Conservation (phyloP, 768 basidiomycete species). For the Rhodosporidiobolus sp. region DNA sequence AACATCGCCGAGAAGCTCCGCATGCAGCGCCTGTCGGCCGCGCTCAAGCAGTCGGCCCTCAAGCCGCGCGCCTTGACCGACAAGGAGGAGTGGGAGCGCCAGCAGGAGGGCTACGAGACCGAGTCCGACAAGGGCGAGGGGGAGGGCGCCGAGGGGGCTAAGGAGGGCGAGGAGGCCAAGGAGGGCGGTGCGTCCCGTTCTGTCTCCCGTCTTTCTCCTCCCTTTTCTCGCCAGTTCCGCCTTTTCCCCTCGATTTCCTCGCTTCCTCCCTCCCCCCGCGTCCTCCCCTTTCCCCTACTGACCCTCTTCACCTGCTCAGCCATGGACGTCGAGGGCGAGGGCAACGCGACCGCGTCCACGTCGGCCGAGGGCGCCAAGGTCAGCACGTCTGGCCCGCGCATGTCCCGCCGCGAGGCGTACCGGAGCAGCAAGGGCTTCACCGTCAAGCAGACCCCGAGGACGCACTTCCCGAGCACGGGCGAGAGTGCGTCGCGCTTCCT, state of each 20-base stretch:
- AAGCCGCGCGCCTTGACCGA: constrained; percentile 36
- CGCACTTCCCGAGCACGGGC: constrained; percentile 19
- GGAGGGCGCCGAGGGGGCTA: constrained; percentile 26
- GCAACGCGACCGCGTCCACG: not conserved
- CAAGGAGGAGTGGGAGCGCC: constrained; percentile 35
- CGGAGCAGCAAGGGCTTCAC: constrained; percentile 45
- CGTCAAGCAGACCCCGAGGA: constrained; percentile 31
- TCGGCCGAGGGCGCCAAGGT: constrained; percentile 39
- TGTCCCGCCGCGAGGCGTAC: constrained; percentile 48
- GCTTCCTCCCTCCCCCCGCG: not conserved
- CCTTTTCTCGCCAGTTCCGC: not conserved
- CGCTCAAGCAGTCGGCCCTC: constrained; percentile 22
- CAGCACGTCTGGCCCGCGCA: constrained; percentile 48
- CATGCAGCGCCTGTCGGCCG: constrained; percentile 12
- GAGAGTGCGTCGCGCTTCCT: constrained; percentile 11
- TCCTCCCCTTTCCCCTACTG: not conserved
- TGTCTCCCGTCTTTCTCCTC: too few relatives aligned
- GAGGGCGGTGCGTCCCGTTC: constrained; percentile 29
- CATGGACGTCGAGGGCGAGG: constrained; percentile 30
- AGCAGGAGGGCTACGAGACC: constrained; percentile 38
- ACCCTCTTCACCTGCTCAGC: not conserved
- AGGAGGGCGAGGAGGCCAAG: constrained; percentile 25
- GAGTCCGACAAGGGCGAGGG: constrained; percentile 16
- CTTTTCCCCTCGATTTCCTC: too few relatives aligned
- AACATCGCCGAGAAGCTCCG: constrained; percentile 33